Conservation (phyloP, 2,329 filamentous ascomycete genomes). For the Diaporthe eres region DNA sequence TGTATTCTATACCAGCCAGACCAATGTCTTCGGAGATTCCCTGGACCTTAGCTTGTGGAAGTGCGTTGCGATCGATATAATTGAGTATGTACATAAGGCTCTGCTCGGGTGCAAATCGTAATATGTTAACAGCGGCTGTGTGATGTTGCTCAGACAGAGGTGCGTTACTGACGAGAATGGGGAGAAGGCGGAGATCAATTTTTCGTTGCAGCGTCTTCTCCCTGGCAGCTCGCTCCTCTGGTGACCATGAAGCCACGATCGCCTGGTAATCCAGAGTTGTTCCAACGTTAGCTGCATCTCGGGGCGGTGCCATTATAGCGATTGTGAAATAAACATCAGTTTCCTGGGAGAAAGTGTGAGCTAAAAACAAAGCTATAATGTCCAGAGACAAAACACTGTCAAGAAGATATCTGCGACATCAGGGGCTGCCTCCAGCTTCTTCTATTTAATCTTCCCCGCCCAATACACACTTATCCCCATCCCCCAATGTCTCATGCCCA, state of each 20-base stretch:
- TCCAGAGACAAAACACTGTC: not conserved
- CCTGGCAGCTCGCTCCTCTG: conserved; percentile 5
- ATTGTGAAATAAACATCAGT: not conserved
- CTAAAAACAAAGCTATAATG: not conserved
- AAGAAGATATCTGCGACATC: not conserved
- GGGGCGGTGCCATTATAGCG: not conserved
- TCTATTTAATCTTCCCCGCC: not conserved
- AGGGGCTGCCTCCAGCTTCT: not conserved
- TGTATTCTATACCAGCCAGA: conserved; percentile 5
- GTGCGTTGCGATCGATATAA: not conserved
- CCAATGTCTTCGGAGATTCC: not conserved
- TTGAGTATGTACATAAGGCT: conserved; percentile 14
- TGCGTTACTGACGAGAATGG: not conserved
- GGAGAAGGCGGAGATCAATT: not conserved
- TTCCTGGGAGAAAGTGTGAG: not conserved
- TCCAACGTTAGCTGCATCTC: not conserved
- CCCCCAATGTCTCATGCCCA: not conserved
- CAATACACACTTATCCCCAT: not conserved
- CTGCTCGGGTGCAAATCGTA: not conserved
- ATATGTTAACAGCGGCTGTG: not conserved
- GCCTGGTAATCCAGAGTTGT: not conserved
- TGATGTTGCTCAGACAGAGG: not conserved
- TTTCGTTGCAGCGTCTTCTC: not conserved
- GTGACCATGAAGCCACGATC: conserved; percentile 12
- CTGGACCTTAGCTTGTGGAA: not conserved